Percentiles rank a stretch among this genome's conserved stretches.
Evolutionary conservation across 208 protist genomes (phyloP).

Genomic region (Crithidia bombi): DNA sequence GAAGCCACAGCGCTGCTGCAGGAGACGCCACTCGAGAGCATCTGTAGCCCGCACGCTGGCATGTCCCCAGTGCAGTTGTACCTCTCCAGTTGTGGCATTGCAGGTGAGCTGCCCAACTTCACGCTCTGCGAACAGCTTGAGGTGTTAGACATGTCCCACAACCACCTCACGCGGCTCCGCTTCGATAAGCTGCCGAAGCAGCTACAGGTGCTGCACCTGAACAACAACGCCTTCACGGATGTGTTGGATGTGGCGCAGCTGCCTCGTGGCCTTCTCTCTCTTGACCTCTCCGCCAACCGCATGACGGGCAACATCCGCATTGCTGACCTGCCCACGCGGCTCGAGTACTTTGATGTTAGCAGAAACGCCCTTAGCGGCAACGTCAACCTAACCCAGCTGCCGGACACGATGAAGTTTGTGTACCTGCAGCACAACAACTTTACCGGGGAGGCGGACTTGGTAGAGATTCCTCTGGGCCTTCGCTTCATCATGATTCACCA

Average conservation of each 20-base stretch:
- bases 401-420: conserved; percentile 37
- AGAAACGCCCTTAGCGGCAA: conserved; percentile 39
- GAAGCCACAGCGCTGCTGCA: not conserved
- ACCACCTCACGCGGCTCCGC: conserved; percentile 3
- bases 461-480: conserved; percentile 42
- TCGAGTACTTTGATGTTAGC: conserved; percentile 45
- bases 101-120: conserved; percentile 5
- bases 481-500: conserved; percentile 50
- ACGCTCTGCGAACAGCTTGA: not conserved
- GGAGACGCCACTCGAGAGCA: not conserved
- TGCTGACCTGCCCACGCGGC: conserved; percentile 14
- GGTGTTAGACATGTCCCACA: conserved; percentile 38
- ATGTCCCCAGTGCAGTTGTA: conserved; percentile 2
- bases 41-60: not conserved
- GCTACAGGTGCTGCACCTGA: conserved; percentile 25
- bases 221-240: conserved; percentile 30
- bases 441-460: conserved; percentile 39
- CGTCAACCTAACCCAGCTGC: conserved; percentile 42
- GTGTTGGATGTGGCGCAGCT: conserved; percentile 12
- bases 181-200: conserved; percentile 15
- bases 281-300: conserved; percentile 34
- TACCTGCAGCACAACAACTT: conserved; percentile 55
- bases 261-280: conserved; percentile 16
- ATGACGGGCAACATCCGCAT: conserved; percentile 26
- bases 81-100: not conserved